These are phyloP conservation scores for Echeveria elegans DNA, from an alignment of 164 flowering plant species.

Conservation along the genomic window DNA sequence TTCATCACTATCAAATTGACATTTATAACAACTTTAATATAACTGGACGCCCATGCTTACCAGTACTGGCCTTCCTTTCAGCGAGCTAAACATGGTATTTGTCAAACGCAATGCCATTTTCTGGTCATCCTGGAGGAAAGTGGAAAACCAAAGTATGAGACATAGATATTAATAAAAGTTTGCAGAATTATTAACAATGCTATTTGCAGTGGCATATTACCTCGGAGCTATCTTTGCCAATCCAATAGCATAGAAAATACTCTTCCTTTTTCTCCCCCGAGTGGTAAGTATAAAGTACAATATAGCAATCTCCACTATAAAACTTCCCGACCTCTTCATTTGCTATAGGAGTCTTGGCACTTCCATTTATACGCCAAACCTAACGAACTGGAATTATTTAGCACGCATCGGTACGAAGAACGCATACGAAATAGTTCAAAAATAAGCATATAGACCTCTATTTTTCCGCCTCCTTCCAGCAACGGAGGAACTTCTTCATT, in stretches of 20 bases:
- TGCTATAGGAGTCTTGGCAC: constrained; percentile 80
- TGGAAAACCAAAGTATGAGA: neutral
- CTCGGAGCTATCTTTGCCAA: constrained; percentile 91
- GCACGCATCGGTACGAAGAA: neutral
- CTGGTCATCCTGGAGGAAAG: constrained; percentile 68
- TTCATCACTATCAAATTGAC: constrained; percentile 1
- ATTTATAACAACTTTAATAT: neutral
- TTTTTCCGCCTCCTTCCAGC: constrained; percentile 87
- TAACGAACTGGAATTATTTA: constrained; percentile 20
- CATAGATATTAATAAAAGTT: too few relatives aligned
- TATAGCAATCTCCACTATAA: constrained; percentile 93
- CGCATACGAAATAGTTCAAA: neutral
- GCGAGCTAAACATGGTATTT: constrained; percentile 78
- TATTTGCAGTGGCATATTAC: too few relatives aligned
- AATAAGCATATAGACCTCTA: constrained; percentile 49
- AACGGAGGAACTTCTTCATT: constrained; percentile 91
- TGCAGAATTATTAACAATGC: neutral
- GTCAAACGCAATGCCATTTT: constrained; percentile 63
- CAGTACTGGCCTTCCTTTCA: constrained; percentile 93
- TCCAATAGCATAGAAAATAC: constrained; percentile 80
- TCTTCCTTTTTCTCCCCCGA: constrained; percentile 90
- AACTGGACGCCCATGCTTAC: constrained; percentile 29
- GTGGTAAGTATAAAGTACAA: constrained; percentile 88
- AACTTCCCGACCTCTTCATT: constrained; percentile 89
- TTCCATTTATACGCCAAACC: constrained; percentile 93